Evolutionary conservation across 2,329 filamentous ascomycete genomes (phyloP).

Genomic region (Aspergillus terreus): DNA sequence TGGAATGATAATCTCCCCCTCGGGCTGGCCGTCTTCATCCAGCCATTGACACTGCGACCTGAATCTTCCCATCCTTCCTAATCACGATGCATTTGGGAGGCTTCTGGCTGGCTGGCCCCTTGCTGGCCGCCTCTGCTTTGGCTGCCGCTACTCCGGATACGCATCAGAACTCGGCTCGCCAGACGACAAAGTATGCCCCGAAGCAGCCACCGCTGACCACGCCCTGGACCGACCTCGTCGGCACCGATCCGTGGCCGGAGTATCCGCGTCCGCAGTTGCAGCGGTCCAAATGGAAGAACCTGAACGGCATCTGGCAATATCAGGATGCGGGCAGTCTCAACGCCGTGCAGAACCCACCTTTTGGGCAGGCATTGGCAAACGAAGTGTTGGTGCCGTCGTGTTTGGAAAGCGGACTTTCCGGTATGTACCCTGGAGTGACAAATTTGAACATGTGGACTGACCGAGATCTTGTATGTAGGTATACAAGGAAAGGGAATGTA

Average conservation of each 20-base stretch:
- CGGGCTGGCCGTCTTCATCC: not conserved
- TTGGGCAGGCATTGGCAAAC: slow-evolving; percentile 39
- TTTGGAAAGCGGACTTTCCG: slow-evolving; percentile 52
- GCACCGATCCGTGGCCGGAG: slow-evolving; percentile 49
- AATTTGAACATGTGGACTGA: not conserved
- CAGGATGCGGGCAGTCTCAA: slow-evolving; percentile 36
- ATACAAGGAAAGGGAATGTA: slow-evolving; percentile 37
- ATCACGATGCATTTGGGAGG: not conserved
- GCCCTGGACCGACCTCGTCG: slow-evolving; percentile 45
- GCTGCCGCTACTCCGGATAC: not conserved
- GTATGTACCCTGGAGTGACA: slow-evolving; percentile 17
- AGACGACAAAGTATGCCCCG: slow-evolving; percentile 31
- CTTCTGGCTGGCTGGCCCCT: not conserved
- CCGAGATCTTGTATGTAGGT: slow-evolving; percentile 13
- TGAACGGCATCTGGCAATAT: slow-evolving; percentile 50
- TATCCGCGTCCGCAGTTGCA: slow-evolving; percentile 47
- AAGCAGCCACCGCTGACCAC: slow-evolving; percentile 42
- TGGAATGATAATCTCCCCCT: not conserved
- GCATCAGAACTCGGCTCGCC: not conserved
- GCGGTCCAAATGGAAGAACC: slow-evolving; percentile 46
- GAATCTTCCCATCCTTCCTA: not conserved
- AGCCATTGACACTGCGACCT: not conserved
- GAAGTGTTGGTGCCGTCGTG: slow-evolving; percentile 53
- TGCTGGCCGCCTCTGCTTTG: slow-evolving; percentile 5
- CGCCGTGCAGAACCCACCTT: slow-evolving; percentile 43